These are phyloP conservation scores for Dendrocalamus sinicus DNA, from an alignment of 176 grass and related monocot species.

Conservation along the genomic window DNA sequence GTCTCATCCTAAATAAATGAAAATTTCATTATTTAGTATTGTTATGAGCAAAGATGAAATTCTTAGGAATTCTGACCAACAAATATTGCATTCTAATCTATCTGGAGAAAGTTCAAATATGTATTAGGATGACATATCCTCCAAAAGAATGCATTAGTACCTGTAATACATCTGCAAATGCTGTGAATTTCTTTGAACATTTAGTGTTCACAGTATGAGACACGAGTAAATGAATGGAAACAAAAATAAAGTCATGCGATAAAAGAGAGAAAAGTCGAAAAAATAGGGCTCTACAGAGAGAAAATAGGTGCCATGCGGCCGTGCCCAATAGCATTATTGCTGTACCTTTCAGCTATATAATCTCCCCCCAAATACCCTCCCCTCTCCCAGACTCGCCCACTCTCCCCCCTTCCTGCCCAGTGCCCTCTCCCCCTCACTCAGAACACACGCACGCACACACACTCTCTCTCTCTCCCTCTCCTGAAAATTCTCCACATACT, in stretches of 20 bases:
- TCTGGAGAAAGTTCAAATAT: not conserved
- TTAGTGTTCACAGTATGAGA: not conserved
- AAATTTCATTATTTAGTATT: too few species aligned
- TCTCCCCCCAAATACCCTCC: slow-evolving; percentile 32
- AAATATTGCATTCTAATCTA: not conserved
- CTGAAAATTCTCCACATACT: slow-evolving; percentile 42
- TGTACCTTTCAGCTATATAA: slow-evolving; percentile 63
- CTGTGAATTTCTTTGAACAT: not conserved
- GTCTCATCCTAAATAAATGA: not conserved
- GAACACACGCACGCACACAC: not conserved
- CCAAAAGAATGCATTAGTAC: not conserved
- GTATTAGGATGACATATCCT: not conserved
- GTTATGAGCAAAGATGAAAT: not conserved
- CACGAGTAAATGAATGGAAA: not conserved
- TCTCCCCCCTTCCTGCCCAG: not conserved
- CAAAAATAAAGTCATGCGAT: not conserved
- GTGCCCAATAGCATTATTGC: slow-evolving; percentile 49
- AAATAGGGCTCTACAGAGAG: slow-evolving; percentile 13
- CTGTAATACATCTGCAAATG: not conserved
- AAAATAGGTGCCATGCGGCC: slow-evolving; percentile 48
- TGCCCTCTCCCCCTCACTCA: not conserved
- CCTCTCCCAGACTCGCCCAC: slow-evolving; percentile 24
- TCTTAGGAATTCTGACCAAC: not conserved
- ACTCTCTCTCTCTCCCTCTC: not conserved
- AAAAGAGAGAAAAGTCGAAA: not conserved